Evolutionary conservation across 805 yeast species (phyloP), one percentile per base, ranked within the genome.

Genomic region (Candida xyloterini): DNA sequence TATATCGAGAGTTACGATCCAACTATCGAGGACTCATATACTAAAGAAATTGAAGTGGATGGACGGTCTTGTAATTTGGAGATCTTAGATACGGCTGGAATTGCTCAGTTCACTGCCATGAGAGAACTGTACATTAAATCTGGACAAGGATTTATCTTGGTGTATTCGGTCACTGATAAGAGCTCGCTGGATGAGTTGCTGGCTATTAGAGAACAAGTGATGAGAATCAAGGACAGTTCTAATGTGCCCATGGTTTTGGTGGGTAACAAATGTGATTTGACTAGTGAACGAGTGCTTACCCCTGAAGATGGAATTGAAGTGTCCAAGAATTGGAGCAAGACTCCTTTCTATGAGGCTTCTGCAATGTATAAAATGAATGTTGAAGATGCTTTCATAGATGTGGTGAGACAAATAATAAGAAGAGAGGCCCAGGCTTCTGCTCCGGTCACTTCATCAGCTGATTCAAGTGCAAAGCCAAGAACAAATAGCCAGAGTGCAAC

Each of bases 1-100:
- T 90, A 87, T 60, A 78, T 87, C 40, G 97, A 91, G 55, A 76
- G 88, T 26, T 91, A 91, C 65, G 98, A 91, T 57, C 98, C 99
- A 7, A 93, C 99, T 7, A 93, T 91, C 49, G 99, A 91, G 60
- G 98, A 91, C 57, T 87, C 96, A 1, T 93, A 91, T 63, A 71
- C 95, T 33, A 90, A 88, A 57, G 90, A 86, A 50, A 79, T 88
- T 42, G 89, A 83, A 54, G 81, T 91, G 25, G 96, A 91, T 60
- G 95, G 89, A 24, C 76, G 91, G 50, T 81, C 87, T 4, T 86
- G 93, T 56, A 86, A 84, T 49, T 69, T 91, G 52, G 96, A 91
- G 64, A 81, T 84, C 35, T 65, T 76, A 47, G 82, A 76, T 53
- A 76, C 82, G 2, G 82, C 82, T 0, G 82, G 82, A 22, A 79